Evolutionary conservation across 345 rosid genomes (phyloP).

Genomic region (Melaleuca alternifolia): DNA sequence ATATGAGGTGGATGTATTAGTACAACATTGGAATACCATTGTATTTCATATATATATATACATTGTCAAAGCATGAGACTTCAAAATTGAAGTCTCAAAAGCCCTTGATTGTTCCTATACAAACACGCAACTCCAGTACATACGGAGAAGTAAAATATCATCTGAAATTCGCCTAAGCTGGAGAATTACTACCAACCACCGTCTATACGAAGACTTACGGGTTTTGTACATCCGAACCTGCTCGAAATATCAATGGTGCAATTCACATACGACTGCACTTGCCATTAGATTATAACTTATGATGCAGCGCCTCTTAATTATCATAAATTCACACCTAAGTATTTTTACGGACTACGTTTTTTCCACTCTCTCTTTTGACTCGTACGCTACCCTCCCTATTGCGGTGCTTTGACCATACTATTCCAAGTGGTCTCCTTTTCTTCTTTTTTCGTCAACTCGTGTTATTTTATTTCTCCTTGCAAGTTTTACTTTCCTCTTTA

Average conservation of each 20-base stretch:
- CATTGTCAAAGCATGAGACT: background rate
- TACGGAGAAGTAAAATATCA: too few species aligned
- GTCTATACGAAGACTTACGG: background rate
- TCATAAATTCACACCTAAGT: background rate
- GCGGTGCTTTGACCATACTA: background rate
- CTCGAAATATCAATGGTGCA: background rate
- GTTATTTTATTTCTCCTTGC: background rate
- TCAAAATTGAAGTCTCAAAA: background rate
- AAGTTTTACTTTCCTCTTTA: background rate
- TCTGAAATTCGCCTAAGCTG: background rate
- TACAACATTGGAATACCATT: too few species aligned
- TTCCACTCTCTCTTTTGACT: background rate
- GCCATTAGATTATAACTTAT: too few species aligned
- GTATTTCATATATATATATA: background rate
- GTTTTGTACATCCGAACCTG: background rate
- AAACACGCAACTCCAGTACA: background rate
- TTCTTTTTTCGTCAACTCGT: background rate
- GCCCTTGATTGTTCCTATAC: background rate
- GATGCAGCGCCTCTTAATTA: background rate
- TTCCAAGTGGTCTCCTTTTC: too few species aligned
- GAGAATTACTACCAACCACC: background rate
- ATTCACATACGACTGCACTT: too few species aligned
- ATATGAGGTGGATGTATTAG: too few species aligned
- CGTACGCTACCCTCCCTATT: too few species aligned
- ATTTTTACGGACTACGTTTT: too few species aligned